Evolutionary conservation across 148 eudicot species (phyloP), one percentile per base, ranked within the genome.

Genomic region (Persicaria maculosa): DNA sequence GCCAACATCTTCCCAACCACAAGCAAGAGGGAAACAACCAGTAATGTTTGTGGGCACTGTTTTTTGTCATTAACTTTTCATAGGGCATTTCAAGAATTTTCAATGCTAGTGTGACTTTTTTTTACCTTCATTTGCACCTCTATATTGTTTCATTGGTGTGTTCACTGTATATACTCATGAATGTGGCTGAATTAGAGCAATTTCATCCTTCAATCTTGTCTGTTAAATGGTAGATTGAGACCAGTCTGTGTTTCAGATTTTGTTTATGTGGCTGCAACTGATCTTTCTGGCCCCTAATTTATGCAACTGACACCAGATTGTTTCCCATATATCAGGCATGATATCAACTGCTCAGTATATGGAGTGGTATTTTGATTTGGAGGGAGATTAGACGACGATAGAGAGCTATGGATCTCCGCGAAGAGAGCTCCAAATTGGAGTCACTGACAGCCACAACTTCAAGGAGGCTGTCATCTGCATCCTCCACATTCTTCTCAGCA

Each of bases 401-500:
- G 40, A 31, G 1, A 86, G 74, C 72, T 31, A 95, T 95, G 99
- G 99, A 96, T 87, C 81, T 82, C 59, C 88, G 62, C 10, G 97
- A 88, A 80, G 94, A 92, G 58, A 90, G 89, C 78, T 80, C 90
- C 74, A 90, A 86, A 78, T 80, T 90, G 67, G 97, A 80, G 59
- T 84, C 92, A 10, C 74, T 88, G 59, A 82, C 79, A 57, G 76
- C 81, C 61, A 76, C 82, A 14, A 87, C 88, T 57, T 84, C 87
- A 44, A 92, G 90, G 81, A 90, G 88, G 71, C 75, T 90, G 15
- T 96, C 99, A 12, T 92, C 99, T 73, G 96, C 97, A 15, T 92
- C 97, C n/a, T 96, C 97, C 15, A 86, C 84, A 73, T 96, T 96
- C 80, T 88, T 84, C 76, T 96, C 99, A 6, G 99, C 99, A 70